Evolutionary conservation across 371 early-diverging fungal genomes (phyloP).

Genomic region (Nematocida displodere): DNA sequence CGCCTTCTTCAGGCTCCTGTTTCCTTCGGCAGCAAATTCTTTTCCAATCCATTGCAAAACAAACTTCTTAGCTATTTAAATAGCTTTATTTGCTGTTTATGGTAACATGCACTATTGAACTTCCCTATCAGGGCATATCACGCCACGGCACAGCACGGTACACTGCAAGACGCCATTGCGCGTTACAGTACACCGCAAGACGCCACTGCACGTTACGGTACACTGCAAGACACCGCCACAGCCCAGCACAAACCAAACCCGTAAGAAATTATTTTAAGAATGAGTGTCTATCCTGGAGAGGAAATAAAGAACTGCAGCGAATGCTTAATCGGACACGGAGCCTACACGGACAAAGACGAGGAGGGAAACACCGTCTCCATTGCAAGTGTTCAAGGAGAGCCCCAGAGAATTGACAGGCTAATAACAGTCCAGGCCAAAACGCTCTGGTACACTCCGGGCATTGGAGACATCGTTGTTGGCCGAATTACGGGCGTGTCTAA

Average conservation of each 20-base stretch:
- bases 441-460: slow-evolving; percentile 74
- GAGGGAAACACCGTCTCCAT: slow-evolving; percentile 51
- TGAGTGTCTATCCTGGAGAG: slow-evolving; percentile 63
- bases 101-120: not conserved
- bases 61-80: not conserved
- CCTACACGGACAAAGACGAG: slow-evolving; percentile 69
- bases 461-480: slow-evolving; percentile 95
- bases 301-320: slow-evolving; percentile 49
- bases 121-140: not conserved
- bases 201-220: not conserved
- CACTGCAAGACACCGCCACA: not conserved
- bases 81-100: not conserved
- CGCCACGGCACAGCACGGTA: no score
- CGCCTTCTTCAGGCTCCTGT: not conserved
- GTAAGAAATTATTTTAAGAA: no score
- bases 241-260: not conserved
- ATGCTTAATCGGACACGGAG: slow-evolving; percentile 80
- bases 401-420: slow-evolving; percentile 87
- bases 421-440: slow-evolving; percentile 76
- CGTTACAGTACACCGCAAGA: no score
- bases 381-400: slow-evolving; percentile 79
- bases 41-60: slow-evolving; percentile 37
- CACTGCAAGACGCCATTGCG: no score
- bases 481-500: slow-evolving; percentile 77
- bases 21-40: slow-evolving; percentile 34